Conservation (phyloP, 805 yeast species). For the Saccharomycopsis capsularis region DNA sequence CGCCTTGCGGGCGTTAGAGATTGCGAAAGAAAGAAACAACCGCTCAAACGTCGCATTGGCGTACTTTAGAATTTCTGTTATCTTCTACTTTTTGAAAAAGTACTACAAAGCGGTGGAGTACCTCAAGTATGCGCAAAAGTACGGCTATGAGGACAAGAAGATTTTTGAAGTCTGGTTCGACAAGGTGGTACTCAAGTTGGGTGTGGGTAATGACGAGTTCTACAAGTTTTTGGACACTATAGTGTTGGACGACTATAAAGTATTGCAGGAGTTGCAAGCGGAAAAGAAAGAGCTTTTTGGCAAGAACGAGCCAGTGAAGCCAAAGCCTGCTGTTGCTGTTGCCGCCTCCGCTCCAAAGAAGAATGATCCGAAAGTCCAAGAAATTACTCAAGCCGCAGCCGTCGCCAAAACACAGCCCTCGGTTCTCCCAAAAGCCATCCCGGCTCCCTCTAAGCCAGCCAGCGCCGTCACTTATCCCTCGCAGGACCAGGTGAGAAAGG, state of each 20-base stretch:
- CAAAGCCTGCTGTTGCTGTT: background rate
- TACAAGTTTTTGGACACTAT: conserved; percentile 3
- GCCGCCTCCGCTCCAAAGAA: background rate
- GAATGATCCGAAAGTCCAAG: conserved; percentile 2
- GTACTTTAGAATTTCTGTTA: conserved; percentile 43
- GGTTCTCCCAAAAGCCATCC: background rate
- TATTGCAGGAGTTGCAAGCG: conserved; percentile 4
- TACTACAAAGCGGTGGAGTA: conserved; percentile 35
- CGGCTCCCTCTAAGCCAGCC: background rate
- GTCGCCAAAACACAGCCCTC: background rate
- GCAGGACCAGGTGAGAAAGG: conserved; percentile 38
- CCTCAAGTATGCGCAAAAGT: conserved; percentile 37
- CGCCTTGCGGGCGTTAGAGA: conserved; percentile 37
- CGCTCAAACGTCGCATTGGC: conserved; percentile 41
- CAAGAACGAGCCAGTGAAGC: background rate
- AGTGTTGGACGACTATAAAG: conserved; percentile 5
- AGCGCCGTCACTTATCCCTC: conserved; percentile 11
- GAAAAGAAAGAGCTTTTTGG: background rate
- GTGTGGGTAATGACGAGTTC: background rate
- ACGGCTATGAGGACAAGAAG: conserved; percentile 37
- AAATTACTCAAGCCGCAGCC: background rate
- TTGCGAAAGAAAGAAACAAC: conserved; percentile 42
- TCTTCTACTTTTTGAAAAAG: conserved; percentile 39
- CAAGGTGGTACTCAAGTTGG: conserved; percentile 19
- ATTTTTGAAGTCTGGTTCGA: conserved; percentile 40